phyloP scores from a whole-genome alignment of 306 rosid species.

The Ceratonia siliqua region DNA sequence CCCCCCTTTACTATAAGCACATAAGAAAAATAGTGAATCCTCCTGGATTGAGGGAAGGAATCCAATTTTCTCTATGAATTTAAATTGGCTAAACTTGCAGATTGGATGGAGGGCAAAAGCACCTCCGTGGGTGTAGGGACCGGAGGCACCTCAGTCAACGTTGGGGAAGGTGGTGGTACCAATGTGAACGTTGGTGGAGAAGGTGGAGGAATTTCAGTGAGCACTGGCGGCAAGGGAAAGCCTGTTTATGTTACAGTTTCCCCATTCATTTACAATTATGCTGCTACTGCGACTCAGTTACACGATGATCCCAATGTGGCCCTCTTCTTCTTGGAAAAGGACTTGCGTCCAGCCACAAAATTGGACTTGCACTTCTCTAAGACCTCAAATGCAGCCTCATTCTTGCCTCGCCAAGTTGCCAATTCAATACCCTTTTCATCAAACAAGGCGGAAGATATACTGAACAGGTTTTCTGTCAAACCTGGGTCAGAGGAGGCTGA shows the following conservation, averaged over 20 bases:
- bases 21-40: too few species aligned
- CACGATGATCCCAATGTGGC: slow-evolving; percentile 61
- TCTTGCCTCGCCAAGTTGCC: slow-evolving; percentile 57
- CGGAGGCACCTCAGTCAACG: slow-evolving; percentile 54
- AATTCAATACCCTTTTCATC: slow-evolving; percentile 75
- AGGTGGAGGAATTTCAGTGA: slow-evolving; percentile 55
- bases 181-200: slow-evolving; percentile 58
- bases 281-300: slow-evolving; percentile 66
- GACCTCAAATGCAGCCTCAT: slow-evolving; percentile 35
- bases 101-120: slow-evolving; percentile 51
- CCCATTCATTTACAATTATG: slow-evolving; percentile 26
- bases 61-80: background rate
- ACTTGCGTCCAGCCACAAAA: slow-evolving; percentile 52
- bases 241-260: slow-evolving; percentile 49
- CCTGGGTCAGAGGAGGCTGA: slow-evolving; percentile 49
- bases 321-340: slow-evolving; percentile 74
- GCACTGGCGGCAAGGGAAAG: slow-evolving; percentile 49
- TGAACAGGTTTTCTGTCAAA: slow-evolving; percentile 46
- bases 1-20: too few species aligned
- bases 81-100: slow-evolving; percentile 28
- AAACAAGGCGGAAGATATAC: slow-evolving; percentile 41
- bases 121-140: slow-evolving; percentile 52
- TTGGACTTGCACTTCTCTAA: slow-evolving; percentile 58
- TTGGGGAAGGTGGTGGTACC: slow-evolving; percentile 46
- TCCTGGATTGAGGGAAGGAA: slow-evolving; percentile 52